A percentile compares a stretch with the other conserved stretches of the same genome.
Evolutionary conservation across 1,284 basidiomycete genomes (phyloP).

Genomic region (Afroboletus lepidellus): DNA sequence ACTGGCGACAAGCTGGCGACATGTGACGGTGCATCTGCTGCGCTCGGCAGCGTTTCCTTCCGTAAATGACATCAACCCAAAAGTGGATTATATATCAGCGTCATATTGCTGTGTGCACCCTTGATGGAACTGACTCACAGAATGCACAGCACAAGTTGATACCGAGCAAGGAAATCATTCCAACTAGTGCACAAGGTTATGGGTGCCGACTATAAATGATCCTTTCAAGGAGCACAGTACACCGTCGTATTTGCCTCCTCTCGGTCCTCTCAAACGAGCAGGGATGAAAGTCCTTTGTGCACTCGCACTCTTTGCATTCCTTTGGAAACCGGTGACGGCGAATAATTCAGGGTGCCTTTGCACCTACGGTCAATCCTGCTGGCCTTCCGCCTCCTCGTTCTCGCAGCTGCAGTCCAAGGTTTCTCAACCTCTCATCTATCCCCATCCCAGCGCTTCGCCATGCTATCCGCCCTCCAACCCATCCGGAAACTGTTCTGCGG

Average conservation of each 20-base stretch:
- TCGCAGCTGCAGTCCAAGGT: constrained; percentile 30
- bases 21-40: no score
- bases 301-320: not conserved
- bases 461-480: constrained; percentile 26
- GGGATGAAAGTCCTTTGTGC: constrained; percentile 2
- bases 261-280: not conserved
- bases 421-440: constrained; percentile 31
- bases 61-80: no score
- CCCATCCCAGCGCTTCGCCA: constrained; percentile 24
- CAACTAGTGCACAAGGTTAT: not conserved
- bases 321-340: not conserved
- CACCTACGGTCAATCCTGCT: constrained; percentile 33
- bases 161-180: no score
- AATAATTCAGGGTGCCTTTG: constrained; percentile 11
- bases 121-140: not conserved
- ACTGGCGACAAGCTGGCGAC: no score
- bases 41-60: no score
- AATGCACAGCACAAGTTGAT: no score
- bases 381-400: constrained; percentile 41
- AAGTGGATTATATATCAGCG: no score
- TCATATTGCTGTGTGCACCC: not conserved
- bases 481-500: constrained; percentile 29
- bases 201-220: no score
- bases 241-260: no score
- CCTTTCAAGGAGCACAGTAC: not conserved